Base-by-base conservation (phyloP, 257 asterid genomes). In the Przewalskia tangutica region DNA sequence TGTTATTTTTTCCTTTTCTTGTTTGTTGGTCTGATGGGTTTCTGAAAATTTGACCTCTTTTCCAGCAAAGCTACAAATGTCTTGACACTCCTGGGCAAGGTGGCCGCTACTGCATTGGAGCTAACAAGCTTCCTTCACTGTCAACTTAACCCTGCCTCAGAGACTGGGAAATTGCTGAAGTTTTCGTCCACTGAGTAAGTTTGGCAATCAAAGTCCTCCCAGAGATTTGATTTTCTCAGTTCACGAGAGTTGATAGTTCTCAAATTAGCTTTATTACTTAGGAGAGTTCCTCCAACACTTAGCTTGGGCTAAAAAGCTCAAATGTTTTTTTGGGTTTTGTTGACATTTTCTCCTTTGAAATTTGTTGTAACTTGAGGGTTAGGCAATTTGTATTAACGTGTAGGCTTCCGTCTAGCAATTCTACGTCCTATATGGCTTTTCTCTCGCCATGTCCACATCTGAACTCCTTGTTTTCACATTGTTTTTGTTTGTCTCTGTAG, bases 61-160 rank as follows among this genome's bases (percentile, higher is more conserved):
- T 82, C 62, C 91, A 89, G 97, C 85, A 96, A 94, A 81, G 93
- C 93, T 48, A 79, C 91, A 8, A 88, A 86, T 83, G 97, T 89
- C 64, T 82, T 94, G 93, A 88, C 85, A 51, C 89, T 90, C 86
- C 86, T 96, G 70, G 88, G 86, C 82, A 87, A 91, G 67, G 97
- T 96, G 84, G 97, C 98, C 67, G 84, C 93, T 80, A 87, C 88
- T 73, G 95, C 97, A 11, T 82, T 96, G 89, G 91, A 89, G 20
- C 85, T 91, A 82, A 96, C 98, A 51, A 93, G 98, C 18, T 90
- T 89, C 81, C 92, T 94, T 82, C 90, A 92, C 79, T 89, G 95
- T 85, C 93, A 87, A 81, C 85, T 89, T 12, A 87, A 80, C 56
- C 91, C 92, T 42, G 71, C 87, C 77, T 83, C 94, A 83, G 85